phyloP scores from a whole-genome alignment of 2,329 filamentous ascomycete genomes.

The Hymenoscyphus occultus region DNA sequence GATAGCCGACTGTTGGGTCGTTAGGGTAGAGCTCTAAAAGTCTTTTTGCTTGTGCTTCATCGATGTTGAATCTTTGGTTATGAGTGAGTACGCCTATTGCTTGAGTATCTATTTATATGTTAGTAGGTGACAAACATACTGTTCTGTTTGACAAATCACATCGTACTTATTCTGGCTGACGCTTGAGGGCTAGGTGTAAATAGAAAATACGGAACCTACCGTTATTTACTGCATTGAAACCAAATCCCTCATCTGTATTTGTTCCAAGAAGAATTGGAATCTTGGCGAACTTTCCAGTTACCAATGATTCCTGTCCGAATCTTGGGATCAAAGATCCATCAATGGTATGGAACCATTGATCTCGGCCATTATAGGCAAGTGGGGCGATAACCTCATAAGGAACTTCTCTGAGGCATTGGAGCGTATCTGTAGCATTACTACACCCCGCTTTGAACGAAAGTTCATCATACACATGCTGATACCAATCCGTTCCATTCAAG shows the following conservation, averaged over 20 bases:
- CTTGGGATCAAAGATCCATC: constrained; percentile 1
- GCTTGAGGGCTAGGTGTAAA: neutral
- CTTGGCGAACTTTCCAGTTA: neutral
- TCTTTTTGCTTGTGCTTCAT: neutral
- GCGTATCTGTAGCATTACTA: neutral
- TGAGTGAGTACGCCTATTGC: neutral
- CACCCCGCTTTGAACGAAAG: neutral
- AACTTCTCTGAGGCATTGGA: neutral
- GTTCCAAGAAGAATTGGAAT: neutral
- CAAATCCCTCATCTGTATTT: neutral
- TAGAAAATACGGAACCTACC: neutral
- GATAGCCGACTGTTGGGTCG: neutral
- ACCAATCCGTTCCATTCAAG: neutral
- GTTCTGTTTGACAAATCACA: neutral
- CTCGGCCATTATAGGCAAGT: neutral
- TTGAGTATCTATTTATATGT: neutral
- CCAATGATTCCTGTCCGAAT: neutral
- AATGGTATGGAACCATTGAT: constrained; percentile 2
- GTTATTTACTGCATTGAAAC: neutral
- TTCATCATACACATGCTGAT: neutral
- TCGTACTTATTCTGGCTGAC: too few species aligned
- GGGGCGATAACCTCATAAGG: neutral
- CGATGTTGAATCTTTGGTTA: neutral
- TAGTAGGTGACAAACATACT: neutral
- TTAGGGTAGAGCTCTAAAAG: constrained; percentile 1